A percentile compares a stretch with the other conserved stretches of the same genome.
Evolutionary conservation across 2,329 filamentous ascomycete genomes (phyloP).

Genomic region (Alternaria brassicae): DNA sequence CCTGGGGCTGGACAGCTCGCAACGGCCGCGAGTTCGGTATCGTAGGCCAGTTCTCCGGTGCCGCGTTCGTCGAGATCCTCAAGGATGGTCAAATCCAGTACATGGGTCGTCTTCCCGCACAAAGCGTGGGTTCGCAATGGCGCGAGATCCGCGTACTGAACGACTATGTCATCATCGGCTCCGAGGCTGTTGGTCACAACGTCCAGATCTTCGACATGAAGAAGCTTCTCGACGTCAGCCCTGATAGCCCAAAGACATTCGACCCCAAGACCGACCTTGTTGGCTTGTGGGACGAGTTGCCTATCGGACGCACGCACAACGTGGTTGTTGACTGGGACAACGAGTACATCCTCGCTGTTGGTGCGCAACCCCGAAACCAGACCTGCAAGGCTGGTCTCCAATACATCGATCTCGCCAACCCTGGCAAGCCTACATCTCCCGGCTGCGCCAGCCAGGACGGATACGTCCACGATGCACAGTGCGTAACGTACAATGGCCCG

Average conservation of each 20-base stretch:
- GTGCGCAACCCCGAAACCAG: constrained; percentile 42
- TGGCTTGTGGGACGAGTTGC: constrained; percentile 33
- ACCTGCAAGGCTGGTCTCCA: constrained; percentile 61
- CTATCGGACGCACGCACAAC: constrained; percentile 50
- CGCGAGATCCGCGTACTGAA: constrained; percentile 59
- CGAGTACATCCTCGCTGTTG: constrained; percentile 45
- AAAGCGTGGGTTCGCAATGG: constrained; percentile 57
- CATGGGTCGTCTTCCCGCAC: constrained; percentile 59
- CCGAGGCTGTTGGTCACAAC: constrained; percentile 58
- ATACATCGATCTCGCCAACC: constrained; percentile 65
- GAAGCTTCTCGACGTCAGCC: constrained; percentile 44
- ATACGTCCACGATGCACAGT: constrained; percentile 69
- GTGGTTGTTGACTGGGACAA: constrained; percentile 47
- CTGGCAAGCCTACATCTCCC: constrained; percentile 59
- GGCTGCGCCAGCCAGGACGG: constrained; percentile 62
- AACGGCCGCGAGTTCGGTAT: constrained; percentile 63
- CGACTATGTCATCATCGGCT: constrained; percentile 54
- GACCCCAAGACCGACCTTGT: constrained; percentile 40
- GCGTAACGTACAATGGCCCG: constrained; percentile 62
- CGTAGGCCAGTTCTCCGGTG: constrained; percentile 61
- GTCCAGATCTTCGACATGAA: constrained; percentile 62
- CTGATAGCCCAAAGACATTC: constrained; percentile 41
- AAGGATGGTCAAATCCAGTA: constrained; percentile 59
- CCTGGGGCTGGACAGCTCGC: constrained; percentile 62
- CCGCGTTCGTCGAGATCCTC: constrained; percentile 61